Evolutionary conservation across 495 filamentous ascomycete species (phyloP).

Genomic region (Rusavskia elegans): DNA sequence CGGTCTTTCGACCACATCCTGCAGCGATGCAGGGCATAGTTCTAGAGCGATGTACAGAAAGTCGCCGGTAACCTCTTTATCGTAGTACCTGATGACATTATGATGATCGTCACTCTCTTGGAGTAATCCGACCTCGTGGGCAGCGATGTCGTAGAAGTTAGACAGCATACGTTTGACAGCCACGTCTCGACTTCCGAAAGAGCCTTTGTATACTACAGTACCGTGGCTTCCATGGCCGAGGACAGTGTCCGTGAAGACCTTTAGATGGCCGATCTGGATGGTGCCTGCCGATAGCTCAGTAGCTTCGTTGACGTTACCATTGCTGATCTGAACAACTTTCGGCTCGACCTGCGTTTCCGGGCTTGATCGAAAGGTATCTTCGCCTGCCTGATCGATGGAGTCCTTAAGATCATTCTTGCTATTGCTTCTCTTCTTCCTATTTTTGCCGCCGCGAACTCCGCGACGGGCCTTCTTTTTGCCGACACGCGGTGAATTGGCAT

Average conservation of each 20-base stretch:
- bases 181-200: constrained; percentile 78
- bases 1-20: constrained; percentile 68
- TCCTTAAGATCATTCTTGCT: constrained; percentile 26
- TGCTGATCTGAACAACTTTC: constrained; percentile 24
- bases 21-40: constrained; percentile 85
- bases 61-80: constrained; percentile 70
- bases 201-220: constrained; percentile 72
- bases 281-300: constrained; percentile 41
- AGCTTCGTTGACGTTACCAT: constrained; percentile 26
- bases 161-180: constrained; percentile 95
- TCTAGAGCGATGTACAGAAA: constrained; percentile 96
- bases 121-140: constrained; percentile 77
- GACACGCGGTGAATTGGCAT: constrained; percentile 22
- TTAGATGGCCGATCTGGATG: constrained; percentile 54
- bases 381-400: constrained; percentile 28
- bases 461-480: constrained; percentile 72
- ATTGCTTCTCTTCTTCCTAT: constrained; percentile 40
- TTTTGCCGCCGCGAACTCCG: constrained; percentile 68
- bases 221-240: constrained; percentile 73
- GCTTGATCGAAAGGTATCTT: constrained; percentile 23
- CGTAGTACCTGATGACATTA: constrained; percentile 93
- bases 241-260: constrained; percentile 55
- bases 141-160: constrained; percentile 87
- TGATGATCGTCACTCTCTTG: constrained; percentile 89
- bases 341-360: constrained; percentile 36